A percentile compares a stretch with the other conserved stretches of the same genome.
These are phyloP conservation scores for Neobulgaria alba DNA, from an alignment of 2,329 filamentous ascomycete species.

Conservation along the genomic window DNA sequence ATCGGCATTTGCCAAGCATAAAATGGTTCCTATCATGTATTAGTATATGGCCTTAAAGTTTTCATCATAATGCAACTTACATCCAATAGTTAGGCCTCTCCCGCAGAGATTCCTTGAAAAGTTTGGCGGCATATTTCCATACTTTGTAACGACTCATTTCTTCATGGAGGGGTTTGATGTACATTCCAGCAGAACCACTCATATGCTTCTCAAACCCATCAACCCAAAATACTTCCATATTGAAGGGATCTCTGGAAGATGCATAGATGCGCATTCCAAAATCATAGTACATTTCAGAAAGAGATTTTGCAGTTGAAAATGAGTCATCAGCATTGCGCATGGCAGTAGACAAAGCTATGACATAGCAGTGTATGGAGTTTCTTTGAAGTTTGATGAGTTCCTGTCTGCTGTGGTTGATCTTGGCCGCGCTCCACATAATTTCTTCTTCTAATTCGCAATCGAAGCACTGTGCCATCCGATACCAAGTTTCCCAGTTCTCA, in stretches of 20 bases:
- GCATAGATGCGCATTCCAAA: conserved; percentile 62
- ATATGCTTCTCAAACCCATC: conserved; percentile 55
- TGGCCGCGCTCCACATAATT: conserved; percentile 33
- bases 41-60: conserved; percentile 12
- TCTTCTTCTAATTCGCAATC: conserved; percentile 34
- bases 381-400: conserved; percentile 30
- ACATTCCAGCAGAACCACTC: conserved; percentile 45
- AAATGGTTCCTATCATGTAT: conserved; percentile 46
- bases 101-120: conserved; percentile 51
- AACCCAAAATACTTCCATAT: conserved; percentile 57
- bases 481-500: conserved; percentile 35
- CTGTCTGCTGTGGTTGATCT: conserved; percentile 31
- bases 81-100: conserved; percentile 56
- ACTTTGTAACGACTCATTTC: conserved; percentile 50
- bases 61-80: conserved; percentile 30
- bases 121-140: conserved; percentile 54
- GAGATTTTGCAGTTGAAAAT: conserved; percentile 42
- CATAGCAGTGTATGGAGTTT: conserved; percentile 36
- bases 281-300: conserved; percentile 59
- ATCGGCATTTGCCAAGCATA: conserved; percentile 62
- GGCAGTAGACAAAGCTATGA: conserved; percentile 58
- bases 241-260: conserved; percentile 58
- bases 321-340: conserved; percentile 46
- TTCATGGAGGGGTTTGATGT: conserved; percentile 46
- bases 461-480: conserved; percentile 33